These are phyloP conservation scores for Diaporthe citrichinensis DNA, from an alignment of 2,329 filamentous ascomycete genomes.

Conservation along the genomic window DNA sequence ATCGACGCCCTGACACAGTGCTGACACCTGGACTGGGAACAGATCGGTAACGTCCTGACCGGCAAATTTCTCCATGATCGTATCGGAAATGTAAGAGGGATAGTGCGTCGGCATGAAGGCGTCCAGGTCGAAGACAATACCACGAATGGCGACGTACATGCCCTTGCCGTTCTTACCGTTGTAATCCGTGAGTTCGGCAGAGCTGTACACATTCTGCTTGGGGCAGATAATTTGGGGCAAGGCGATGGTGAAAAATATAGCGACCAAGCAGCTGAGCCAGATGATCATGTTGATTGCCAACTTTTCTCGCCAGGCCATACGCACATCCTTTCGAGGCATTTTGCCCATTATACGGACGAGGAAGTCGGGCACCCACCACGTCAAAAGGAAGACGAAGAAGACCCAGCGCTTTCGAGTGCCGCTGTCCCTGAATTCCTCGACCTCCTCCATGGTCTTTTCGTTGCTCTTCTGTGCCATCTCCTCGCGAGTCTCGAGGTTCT, in stretches of 20 bases:
- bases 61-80: conserved; percentile 82
- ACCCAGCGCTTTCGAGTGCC: conserved; percentile 92
- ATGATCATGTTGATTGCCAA: conserved; percentile 98
- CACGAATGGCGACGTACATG: conserved; percentile 86
- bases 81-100: conserved; percentile 73
- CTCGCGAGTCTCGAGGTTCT: conserved; percentile 92
- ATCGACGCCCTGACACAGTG: conserved; percentile 84
- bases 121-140: conserved; percentile 87
- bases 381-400: conserved; percentile 84
- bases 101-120: conserved; percentile 84
- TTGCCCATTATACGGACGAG: conserved; percentile 81
- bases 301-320: conserved; percentile 96
- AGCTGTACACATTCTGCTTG: conserved; percentile 88
- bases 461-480: conserved; percentile 97
- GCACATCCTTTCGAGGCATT: conserved; percentile 93
- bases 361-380: conserved; percentile 90
- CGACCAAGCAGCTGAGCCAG: conserved; percentile 84
- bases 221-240: conserved; percentile 94
- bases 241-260: conserved; percentile 90
- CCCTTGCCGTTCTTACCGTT: conserved; percentile 77
- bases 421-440: conserved; percentile 86
- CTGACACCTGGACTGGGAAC: conserved; percentile 95
- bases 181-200: conserved; percentile 79
- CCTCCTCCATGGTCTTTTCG: conserved; percentile 89
- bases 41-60: conserved; percentile 88